These are phyloP conservation scores for Trichoderma harzianum DNA, from an alignment of 2,329 filamentous ascomycete species.

Conservation along the genomic window DNA sequence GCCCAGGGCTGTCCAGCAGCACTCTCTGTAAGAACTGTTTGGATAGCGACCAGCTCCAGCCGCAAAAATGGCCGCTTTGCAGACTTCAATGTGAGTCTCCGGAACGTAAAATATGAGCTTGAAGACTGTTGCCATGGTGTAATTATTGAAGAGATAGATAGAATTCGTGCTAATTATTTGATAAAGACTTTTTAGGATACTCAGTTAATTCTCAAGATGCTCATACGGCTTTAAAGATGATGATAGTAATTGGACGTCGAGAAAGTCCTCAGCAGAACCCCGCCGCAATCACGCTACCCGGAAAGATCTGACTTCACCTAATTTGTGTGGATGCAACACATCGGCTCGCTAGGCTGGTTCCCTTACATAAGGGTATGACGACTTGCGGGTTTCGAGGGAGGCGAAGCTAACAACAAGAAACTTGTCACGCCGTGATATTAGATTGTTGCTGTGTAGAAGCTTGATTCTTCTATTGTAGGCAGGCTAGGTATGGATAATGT, in stretches of 20 bases:
- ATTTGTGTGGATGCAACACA: neutral
- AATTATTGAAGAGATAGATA: too few species aligned
- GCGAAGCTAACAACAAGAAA: neutral
- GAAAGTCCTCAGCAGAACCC: neutral
- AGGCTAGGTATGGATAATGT: neutral
- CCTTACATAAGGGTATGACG: neutral
- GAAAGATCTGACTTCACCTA: neutral
- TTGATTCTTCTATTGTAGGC: neutral
- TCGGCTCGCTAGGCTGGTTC: neutral
- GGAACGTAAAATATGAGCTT: constrained; percentile 52
- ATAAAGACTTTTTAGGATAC: neutral
- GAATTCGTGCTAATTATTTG: neutral
- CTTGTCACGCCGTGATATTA: neutral
- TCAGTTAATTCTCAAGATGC: neutral
- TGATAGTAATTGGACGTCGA: neutral
- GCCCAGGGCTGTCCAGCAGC: constrained; percentile 50
- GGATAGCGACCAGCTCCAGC: constrained; percentile 55
- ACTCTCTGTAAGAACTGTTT: constrained; percentile 54
- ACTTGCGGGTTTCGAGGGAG: too few species aligned
- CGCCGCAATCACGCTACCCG: neutral
- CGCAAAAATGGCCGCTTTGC: constrained; percentile 55
- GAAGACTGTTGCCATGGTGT: constrained; percentile 23
- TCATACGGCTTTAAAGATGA: neutral
- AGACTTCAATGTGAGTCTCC: constrained; percentile 40
- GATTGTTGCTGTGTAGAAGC: neutral